Percentiles rank a stretch among this genome's conserved stretches.
phyloP scores from a whole-genome alignment of 495 filamentous ascomycete genomes.

The Parmelia sp. region DNA sequence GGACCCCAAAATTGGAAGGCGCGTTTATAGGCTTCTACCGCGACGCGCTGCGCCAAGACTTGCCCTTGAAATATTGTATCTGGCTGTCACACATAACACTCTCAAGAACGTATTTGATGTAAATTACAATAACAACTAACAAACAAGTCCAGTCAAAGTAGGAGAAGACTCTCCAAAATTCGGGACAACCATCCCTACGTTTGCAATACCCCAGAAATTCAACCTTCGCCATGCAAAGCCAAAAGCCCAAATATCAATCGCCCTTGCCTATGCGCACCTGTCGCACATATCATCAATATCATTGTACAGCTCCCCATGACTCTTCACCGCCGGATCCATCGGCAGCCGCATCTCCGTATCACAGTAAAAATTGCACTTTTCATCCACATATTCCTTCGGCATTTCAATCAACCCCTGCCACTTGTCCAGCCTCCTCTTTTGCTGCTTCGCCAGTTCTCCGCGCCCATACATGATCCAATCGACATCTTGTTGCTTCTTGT shows the following conservation, averaged over 20 bases:
- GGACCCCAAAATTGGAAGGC: neutral
- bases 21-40: too few relatives aligned
- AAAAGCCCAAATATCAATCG: neutral
- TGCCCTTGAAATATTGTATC: neutral
- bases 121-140: neutral
- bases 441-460: neutral
- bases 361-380: neutral
- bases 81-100: too few relatives aligned
- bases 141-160: neutral
- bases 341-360: neutral
- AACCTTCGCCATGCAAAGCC: neutral
- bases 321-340: neutral
- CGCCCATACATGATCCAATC: neutral
- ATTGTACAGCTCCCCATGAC: neutral
- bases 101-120: neutral
- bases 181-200: too few relatives aligned
- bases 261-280: neutral
- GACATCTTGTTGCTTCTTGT: neutral
- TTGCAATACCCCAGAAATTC: neutral
- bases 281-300: conserved; percentile 5
- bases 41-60: neutral
- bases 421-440: neutral
- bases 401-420: neutral
- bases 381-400: neutral
- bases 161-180: neutral